Base-by-base conservation (phyloP, 139 green algal genomes). In the Haematococcus sp. region DNA sequence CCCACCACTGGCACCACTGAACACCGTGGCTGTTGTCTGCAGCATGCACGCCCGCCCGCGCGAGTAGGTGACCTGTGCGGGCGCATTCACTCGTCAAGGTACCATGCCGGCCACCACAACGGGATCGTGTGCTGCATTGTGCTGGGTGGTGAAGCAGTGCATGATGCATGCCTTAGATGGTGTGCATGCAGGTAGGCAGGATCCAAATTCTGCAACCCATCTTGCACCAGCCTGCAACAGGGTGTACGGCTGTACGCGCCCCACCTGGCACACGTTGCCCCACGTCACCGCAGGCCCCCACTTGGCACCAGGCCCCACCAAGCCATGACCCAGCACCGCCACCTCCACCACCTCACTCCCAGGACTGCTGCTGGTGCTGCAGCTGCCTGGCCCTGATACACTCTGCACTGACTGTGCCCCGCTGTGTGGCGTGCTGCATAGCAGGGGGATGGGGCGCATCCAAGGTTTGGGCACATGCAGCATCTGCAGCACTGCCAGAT, bases 1-100 rank as follows among this genome's bases (percentile, higher is more conserved):
- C 9, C 86, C 90, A 1, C 90, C 90, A 78, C 87, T 93, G 46
- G 88, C 88, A 33, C 90, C 90, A n/a, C 72, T 76, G 76, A 92
- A 82, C 49, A 93, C 90, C 23, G 84, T 73, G 20, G 90, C 87
- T 4, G 76, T 92, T 28, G 80, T 90, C 11, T 93, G 46, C 58
- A 94, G 63, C 83, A 93, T 88, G 23, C 79, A 81, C 19, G 85
- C 71, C 23, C 23, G 27, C 33, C 72, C 71, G 46, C 49, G 33
- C 60, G 68, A 31, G 19, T 55, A 11, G 35, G 54, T 3, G n/a
- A 71, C 52, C 43, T 54, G 40, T 2, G 23, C 43, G 7, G 7
- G 17, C 40, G 32, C 23, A n/a, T 32, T 22, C 33, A 69, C 32
- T 13, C 33, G 5, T 7, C 15, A 11, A 16, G 33, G 3, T 15